Evolutionary conservation across 2,329 filamentous ascomycete genomes (phyloP).

Genomic region (Aspergillus tubingensis): DNA sequence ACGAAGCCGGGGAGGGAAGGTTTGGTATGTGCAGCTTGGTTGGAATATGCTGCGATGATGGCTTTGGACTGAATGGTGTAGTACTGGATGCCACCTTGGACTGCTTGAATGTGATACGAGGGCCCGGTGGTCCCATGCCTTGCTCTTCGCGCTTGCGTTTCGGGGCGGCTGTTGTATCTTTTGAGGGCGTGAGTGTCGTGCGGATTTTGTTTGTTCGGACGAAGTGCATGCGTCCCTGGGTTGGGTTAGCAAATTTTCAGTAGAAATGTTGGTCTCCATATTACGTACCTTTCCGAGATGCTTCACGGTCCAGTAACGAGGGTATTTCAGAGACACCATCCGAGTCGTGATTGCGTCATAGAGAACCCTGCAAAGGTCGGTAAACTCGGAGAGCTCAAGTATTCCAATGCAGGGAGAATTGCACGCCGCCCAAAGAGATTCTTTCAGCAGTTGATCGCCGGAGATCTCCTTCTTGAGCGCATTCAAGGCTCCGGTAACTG

Average conservation of each 20-base stretch:
- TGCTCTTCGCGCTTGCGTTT: constrained; percentile 46
- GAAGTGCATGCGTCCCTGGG: constrained; percentile 48
- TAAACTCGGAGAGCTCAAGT: constrained; percentile 57
- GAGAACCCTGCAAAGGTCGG: constrained; percentile 59
- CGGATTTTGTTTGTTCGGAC: constrained; percentile 41
- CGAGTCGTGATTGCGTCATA: constrained; percentile 56
- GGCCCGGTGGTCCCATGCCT: constrained; percentile 35
- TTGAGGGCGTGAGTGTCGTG: constrained; percentile 36
- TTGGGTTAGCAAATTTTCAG: background rate
- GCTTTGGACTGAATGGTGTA: constrained; percentile 25
- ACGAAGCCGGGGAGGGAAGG: constrained; percentile 29
- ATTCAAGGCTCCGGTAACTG: constrained; percentile 59
- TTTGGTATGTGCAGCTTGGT: constrained; percentile 41
- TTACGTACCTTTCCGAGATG: constrained; percentile 53
- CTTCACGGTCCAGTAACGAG: constrained; percentile 58
- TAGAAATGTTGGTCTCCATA: background rate
- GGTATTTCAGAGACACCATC: constrained; percentile 54
- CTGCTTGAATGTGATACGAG: constrained; percentile 47
- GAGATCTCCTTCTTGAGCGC: constrained; percentile 58
- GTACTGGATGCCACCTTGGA: constrained; percentile 36
- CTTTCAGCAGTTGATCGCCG: constrained; percentile 51
- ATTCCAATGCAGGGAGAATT: constrained; percentile 53
- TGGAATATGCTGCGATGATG: constrained; percentile 25
- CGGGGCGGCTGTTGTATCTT: constrained; percentile 25
- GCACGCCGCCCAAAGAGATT: constrained; percentile 59